These are phyloP conservation scores for Coniophora puteana DNA, from an alignment of 1,284 basidiomycete genomes.

Conservation along the genomic window DNA sequence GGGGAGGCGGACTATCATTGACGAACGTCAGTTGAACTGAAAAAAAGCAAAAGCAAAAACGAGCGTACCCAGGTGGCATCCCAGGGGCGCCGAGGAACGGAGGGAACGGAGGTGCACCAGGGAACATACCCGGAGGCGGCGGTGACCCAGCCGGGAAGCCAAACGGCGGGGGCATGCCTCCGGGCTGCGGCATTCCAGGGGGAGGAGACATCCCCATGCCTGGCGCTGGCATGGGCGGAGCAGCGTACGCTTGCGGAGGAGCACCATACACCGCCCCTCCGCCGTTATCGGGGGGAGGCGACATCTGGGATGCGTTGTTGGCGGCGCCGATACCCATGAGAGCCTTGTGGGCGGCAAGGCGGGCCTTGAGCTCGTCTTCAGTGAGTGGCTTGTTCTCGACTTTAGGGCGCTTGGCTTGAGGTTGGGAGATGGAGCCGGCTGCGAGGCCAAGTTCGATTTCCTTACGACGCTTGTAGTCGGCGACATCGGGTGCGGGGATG, in stretches of 20 bases:
- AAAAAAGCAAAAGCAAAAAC: constrained; percentile 2
- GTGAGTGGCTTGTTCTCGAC: constrained; percentile 79
- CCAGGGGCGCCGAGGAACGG: constrained; percentile 37
- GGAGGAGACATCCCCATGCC: constrained; percentile 39
- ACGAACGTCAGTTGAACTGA: constrained; percentile 8
- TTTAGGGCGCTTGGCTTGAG: constrained; percentile 78
- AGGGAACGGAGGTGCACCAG: constrained; percentile 33
- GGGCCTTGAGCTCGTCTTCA: constrained; percentile 81
- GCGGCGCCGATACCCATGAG: constrained; percentile 76
- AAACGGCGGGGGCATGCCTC: constrained; percentile 32
- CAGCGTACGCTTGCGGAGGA: constrained; percentile 61
- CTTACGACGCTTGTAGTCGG: constrained; percentile 92
- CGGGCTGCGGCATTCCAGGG: constrained; percentile 33
- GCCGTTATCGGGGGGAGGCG: constrained; percentile 32
- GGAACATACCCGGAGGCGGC: constrained; percentile 24
- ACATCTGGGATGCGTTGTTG: constrained; percentile 30
- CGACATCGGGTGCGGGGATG: constrained; percentile 90
- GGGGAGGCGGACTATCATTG: constrained; percentile 36
- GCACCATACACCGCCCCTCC: constrained; percentile 63
- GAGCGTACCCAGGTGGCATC: constrained; percentile 47
- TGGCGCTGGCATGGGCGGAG: constrained; percentile 46
- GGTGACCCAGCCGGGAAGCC: constrained; percentile 29
- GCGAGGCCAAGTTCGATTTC: constrained; percentile 88
- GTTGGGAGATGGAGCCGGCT: constrained; percentile 75
- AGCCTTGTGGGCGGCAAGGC: constrained; percentile 87